phyloP scores from a whole-genome alignment of 768 basidiomycete species.

The Phaeotremella fagi region DNA sequence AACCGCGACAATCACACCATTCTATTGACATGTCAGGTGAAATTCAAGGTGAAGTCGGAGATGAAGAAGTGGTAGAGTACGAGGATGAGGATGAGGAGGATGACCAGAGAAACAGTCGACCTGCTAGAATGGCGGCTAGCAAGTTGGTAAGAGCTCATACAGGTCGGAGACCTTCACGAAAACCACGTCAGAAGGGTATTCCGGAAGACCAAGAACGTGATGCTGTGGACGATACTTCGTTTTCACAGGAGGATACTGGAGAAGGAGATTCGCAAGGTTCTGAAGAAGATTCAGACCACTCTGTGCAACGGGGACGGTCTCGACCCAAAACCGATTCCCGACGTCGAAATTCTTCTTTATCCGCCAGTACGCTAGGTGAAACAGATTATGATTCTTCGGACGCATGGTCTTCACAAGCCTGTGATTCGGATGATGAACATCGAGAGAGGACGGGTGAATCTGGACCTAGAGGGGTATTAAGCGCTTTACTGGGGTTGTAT shows the following conservation, averaged over 20 bases:
- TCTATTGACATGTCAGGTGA: constrained; percentile 6
- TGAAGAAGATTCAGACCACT: too few relatives aligned
- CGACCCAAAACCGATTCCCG: too few relatives aligned
- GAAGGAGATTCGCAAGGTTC: too few relatives aligned
- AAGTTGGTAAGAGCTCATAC: constrained; percentile 16
- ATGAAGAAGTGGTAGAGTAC: not conserved
- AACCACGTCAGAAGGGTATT: too few relatives aligned
- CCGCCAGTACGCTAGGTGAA: constrained; percentile 2
- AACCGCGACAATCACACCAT: constrained; percentile 1
- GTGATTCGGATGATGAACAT: not conserved
- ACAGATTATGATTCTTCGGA: constrained; percentile 3
- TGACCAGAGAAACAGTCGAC: not conserved
- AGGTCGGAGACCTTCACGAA: constrained; percentile 4
- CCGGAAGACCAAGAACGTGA: too few relatives aligned
- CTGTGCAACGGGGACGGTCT: too few relatives aligned
- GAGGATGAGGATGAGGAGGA: not conserved
- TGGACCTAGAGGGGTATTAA: constrained; percentile 9
- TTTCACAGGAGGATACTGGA: too few relatives aligned
- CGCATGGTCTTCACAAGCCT: not conserved
- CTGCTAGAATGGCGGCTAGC: not conserved
- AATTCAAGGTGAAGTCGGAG: not conserved
- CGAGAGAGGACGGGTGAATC: not conserved
- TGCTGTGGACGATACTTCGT: too few relatives aligned
- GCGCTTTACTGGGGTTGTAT: constrained; percentile 12
- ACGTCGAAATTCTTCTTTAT: constrained; percentile 2